Evolutionary conservation across 805 yeast species (phyloP), one percentile per base, ranked within the genome.

Genomic region (Lipomyces yamadae): DNA sequence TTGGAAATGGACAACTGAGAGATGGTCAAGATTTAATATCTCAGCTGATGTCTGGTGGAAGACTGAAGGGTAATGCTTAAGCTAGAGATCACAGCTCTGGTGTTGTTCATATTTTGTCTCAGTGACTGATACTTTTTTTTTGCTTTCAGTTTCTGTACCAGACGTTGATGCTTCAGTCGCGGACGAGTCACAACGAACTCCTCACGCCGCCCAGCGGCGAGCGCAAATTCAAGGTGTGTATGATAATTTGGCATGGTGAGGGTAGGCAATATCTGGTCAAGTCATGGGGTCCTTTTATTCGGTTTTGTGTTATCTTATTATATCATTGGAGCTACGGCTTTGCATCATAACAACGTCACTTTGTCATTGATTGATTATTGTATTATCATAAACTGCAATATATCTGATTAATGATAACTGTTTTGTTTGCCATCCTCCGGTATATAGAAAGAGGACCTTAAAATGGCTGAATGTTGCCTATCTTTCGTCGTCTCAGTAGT

Each of bases 1-100:
- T 86, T 72, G 69, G 74, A 45, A 67, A 15, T 72, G 75, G 67
- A 59, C 68, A 54, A 52, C 15, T 30, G 32, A 56, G 62, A 7
- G 68, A 67, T 35, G 65, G 63, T 18, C 68, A 62, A 29, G 68
- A 67, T 24, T 35, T 65, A n/a, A 34, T 67, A 18, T 64, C 70
- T 29, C 58, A 53, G 18, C 39, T 65, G 54, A 54, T 65, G n/a
- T 52, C 67, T 6, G 66, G 69, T 11, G 60, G 62, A 15, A 58
- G 63, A 10, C 39, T 60, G 53, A 66, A 66, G 60, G 67, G 67
- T 63, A 66, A 15, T 15, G n/a, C 2, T n/a, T 42, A 42, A 42
- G 8, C 18, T 42, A n/a, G n/a, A 24, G n/a, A 2, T 18, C 48
- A 42, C 48, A 15, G 15, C 11, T 59, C 39, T 34, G 24, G 24